Conservation (phyloP, 1,139 yeast species). For the Sugiyamaella paludigena region DNA sequence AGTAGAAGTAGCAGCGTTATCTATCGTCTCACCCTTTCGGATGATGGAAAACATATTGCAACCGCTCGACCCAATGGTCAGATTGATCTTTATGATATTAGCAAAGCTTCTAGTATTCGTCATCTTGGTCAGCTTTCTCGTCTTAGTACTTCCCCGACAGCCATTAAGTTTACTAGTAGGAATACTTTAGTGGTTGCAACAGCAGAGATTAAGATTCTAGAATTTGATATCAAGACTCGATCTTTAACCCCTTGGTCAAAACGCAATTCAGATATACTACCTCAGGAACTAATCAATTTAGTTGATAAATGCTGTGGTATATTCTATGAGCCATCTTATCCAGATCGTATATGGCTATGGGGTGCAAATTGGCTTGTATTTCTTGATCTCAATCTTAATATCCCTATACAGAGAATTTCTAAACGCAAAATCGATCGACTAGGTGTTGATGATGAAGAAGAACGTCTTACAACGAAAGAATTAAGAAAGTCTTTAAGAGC, state of each 20-base stretch:
- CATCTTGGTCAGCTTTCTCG: constrained; percentile 36
- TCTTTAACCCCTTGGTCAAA: constrained; percentile 75
- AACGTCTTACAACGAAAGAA: constrained; percentile 19
- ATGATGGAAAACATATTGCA: constrained; percentile 47
- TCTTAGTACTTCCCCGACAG: constrained; percentile 59
- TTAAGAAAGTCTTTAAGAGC: constrained; percentile 25
- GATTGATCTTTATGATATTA: constrained; percentile 52
- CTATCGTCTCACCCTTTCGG: constrained; percentile 50
- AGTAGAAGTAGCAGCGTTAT: constrained; percentile 31
- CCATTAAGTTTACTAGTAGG: constrained; percentile 53
- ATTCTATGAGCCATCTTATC: constrained; percentile 44
- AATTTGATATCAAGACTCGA: constrained; percentile 47
- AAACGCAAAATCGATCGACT: constrained; percentile 58
- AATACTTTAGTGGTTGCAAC: constrained; percentile 63
- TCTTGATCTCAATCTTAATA: constrained; percentile 62
- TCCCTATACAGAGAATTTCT: constrained; percentile 46
- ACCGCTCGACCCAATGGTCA: constrained; percentile 64
- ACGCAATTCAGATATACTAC: constrained; percentile 70
- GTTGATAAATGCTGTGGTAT: constrained; percentile 76
- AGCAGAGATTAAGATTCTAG: constrained; percentile 71
- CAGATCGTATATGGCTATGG: constrained; percentile 70
- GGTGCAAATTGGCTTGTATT: constrained; percentile 84
- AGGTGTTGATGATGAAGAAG: constrained; percentile 44
- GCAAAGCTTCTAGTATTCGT: constrained; percentile 12
- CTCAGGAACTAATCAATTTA: constrained; percentile 56